Evolutionary conservation across 2,329 filamentous ascomycete genomes (phyloP).

Genomic region (Pyricularia grisea): DNA sequence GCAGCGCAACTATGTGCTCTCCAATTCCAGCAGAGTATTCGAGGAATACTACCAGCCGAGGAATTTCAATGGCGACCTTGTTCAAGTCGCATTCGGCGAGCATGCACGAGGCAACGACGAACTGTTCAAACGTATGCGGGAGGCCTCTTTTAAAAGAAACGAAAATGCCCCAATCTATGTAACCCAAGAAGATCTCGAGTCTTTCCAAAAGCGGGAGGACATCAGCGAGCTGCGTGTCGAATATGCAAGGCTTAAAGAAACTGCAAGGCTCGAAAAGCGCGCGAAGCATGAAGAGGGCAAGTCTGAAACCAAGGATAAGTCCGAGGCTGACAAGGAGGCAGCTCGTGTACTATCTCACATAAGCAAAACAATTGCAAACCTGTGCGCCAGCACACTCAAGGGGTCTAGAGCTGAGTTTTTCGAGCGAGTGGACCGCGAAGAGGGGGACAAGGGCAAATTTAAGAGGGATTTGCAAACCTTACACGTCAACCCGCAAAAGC

Average conservation of each 20-base stretch:
- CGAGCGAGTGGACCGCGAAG: background rate
- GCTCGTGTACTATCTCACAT: background rate
- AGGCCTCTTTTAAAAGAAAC: background rate
- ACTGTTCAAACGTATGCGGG: background rate
- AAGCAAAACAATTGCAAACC: background rate
- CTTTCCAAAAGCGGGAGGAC: background rate
- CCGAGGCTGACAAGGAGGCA: background rate
- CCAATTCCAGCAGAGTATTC: background rate
- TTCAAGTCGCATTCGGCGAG: background rate
- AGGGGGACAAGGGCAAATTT: background rate
- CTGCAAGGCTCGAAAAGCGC: background rate
- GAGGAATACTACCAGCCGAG: background rate
- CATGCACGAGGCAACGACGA: background rate
- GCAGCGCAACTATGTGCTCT: constrained; percentile 1
- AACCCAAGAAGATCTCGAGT: background rate
- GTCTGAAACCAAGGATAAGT: background rate
- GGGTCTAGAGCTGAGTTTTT: background rate
- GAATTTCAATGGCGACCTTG: background rate
- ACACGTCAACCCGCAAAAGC: background rate
- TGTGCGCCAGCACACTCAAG: background rate
- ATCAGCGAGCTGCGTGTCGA: background rate
- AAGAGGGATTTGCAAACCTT: background rate
- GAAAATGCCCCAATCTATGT: background rate
- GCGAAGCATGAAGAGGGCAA: background rate
- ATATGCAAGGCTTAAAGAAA: background rate